Base-by-base conservation (phyloP, 78 protist species). In the Dictyostelium citrinum region DNA sequence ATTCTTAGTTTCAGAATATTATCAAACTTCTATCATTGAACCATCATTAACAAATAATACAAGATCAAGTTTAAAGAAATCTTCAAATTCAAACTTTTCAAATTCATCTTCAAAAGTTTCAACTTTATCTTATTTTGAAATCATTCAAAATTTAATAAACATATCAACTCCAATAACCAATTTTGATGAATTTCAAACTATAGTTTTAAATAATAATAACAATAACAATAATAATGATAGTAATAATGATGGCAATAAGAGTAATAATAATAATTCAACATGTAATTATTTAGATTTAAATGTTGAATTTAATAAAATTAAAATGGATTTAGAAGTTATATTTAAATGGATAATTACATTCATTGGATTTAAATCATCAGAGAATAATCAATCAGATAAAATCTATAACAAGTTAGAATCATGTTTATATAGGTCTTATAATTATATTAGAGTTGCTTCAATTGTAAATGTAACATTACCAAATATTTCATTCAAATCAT, bases 151-250 rank as follows among this genome's bases (percentile, higher is more conserved):
- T 31, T 39, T 88, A 22, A 31, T 88, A 4, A 64, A 83, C 5
- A 41, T 88, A 5, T 83, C 70, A 39, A 41, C 93, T 17, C 93
- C 93, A 61, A 67, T 78, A 9, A 49, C 78, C 8, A 39, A 60
- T 22, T 41, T 82, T 22, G 3, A 45, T 16, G 31, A n/a, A 35
- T 20, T 84, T 7, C 77, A 33, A 70, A 70, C 31, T 33, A 35
- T 29, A 16, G 5, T 70, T 70, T 12, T 12, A 27, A 35, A 70
- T 27, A 70, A 70, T 70, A 39, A 16, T 17, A 17, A 27, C 33
- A 33, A 68, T n/a, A n/a, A n/a, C n/a, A n/a, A n/a, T n/a, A n/a
- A n/a, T n/a, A n/a, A n/a, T n/a, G n/a, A n/a, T n/a, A n/a, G n/a
- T 33, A 33, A 33, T 70, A 8, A 27, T 64, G 35, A 8, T 24